Percentiles rank a stretch among this genome's conserved stretches.
phyloP scores from a whole-genome alignment of 768 basidiomycete genomes.

The Hericium coralloides region DNA sequence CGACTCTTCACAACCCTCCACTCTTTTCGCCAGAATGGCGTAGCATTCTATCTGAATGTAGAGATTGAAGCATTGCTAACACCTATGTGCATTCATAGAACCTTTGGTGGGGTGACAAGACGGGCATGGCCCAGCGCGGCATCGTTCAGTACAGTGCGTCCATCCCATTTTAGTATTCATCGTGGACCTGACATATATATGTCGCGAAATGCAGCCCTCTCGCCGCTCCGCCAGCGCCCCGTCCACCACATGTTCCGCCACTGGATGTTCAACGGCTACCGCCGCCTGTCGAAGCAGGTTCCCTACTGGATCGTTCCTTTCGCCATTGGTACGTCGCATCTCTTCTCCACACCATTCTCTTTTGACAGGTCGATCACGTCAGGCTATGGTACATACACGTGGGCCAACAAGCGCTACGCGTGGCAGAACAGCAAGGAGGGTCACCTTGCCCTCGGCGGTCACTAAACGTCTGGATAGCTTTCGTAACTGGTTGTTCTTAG shows the following conservation, averaged over 20 bases:
- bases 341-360: background rate
- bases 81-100: slow-evolving; percentile 34
- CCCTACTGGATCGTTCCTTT: slow-evolving; percentile 74
- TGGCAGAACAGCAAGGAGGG: slow-evolving; percentile 71
- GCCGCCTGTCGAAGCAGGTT: slow-evolving; percentile 57
- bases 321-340: slow-evolving; percentile 48
- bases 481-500: too few species aligned
- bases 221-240: slow-evolving; percentile 67
- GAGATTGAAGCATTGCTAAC: background rate
- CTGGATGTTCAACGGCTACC: slow-evolving; percentile 80
- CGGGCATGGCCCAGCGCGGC: slow-evolving; percentile 61
- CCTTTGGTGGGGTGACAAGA: slow-evolving; percentile 82
- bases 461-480: background rate
- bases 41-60: background rate
- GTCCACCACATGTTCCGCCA: slow-evolving; percentile 57
- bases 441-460: slow-evolving; percentile 37
- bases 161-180: background rate
- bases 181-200: background rate
- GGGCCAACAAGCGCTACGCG: slow-evolving; percentile 56
- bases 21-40: background rate
- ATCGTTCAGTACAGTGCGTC: slow-evolving; percentile 69
- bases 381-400: slow-evolving; percentile 75
- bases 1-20: background rate
- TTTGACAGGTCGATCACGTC: background rate
- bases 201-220: slow-evolving; percentile 43